Base-by-base conservation (phyloP, 2,329 filamentous ascomycete genomes). In the Pseudogymnoascus pannorum region DNA sequence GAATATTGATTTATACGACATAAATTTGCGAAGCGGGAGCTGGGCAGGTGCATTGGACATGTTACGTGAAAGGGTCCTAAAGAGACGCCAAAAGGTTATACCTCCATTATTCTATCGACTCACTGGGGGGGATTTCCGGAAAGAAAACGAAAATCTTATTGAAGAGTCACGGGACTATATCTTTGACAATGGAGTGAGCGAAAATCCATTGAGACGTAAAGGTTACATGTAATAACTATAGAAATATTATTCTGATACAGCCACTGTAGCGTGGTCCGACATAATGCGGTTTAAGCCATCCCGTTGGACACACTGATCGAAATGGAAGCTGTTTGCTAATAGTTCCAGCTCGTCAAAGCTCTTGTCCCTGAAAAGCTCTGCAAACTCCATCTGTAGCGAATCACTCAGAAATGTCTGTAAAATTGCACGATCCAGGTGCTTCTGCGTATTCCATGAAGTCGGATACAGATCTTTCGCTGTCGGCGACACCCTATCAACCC, bases 231-330 rank as follows among this genome's bases (percentile, higher is more conserved):
- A 54, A 31, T 18, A 18, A 54, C 48, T 12, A 54, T 18, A 2
- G 16, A 4, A 12, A 18, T 31, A 9, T 31, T 31, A 54, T n/a
- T 54, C 24, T 31, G 5, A 54, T 12, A 18, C 26, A 54, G 48
- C n/a, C 48, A 54, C 48, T 31, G 48, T 59, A 5, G 63, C 61
- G 40, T 63, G 62, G 12, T 60, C 62, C 20, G 57, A 54, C 63
- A 65, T 60, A 36, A 63, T 63, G 16, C 77, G 73, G 64, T 84
- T 84, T 66, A 85, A 66, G 1, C 74, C 75, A 42, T 81, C 75
- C 31, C 83, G 71, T 68, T 77, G 77, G 38, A 80, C 62, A 66
- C 82, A 85, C 44, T 80, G 75, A 54, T 84, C 80, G 66, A 83
- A 78, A 24, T 75, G 75, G 66, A 86, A 86, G 62, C 76, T 82